Evolutionary conservation across 768 basidiomycete species (phyloP), one percentile per base, ranked within the genome.

Genomic region (Termitomyces sp.): DNA sequence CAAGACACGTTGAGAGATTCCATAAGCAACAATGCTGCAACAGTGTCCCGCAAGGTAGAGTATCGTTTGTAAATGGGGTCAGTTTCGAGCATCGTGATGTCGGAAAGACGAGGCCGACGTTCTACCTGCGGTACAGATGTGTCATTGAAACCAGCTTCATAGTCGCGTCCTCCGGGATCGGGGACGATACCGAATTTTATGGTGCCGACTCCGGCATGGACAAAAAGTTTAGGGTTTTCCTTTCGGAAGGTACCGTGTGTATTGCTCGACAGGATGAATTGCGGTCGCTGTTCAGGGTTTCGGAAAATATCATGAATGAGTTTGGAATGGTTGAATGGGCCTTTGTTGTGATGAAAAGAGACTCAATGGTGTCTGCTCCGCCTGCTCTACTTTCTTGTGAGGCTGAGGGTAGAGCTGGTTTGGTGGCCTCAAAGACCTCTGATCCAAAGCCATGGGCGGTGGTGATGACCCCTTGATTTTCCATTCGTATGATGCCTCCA

Each of bases 341-440:
- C 68, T 95, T 96, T 51, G 89, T 82, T 39, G 91, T 82, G 57
- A 98, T 79, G 67, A 98, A 76, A 52, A 99, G 81, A 1, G 90
- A 85, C 27, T 88, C 78, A 62, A 97, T 96, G 25, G 64, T 60
- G 13, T 61, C 57, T 45, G 56, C 50, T 22, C 60, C 58, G 47
- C 50, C 15, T 33, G 58, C 43, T 41, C 27, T 42, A 51, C 31
- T 42, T 46, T 15, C 56, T 36, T 60, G 48, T 42, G 45, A 32
- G 43, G 33, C 18, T 42, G 52, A 53, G n/a, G 25, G 52, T 40
- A 12, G 18, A 23, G 40, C 11, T 20, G 53, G 42, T 33, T 27
- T 15, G 35, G 15, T 29, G 11, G 60, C 60, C 25, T 69, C 58
- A 42, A 80, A 81, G 23, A 77, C 66, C 61, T 88, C 85, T 54